phyloP scores from a whole-genome alignment of 2,329 filamentous ascomycete genomes.

The Aquanectria penicillioides region DNA sequence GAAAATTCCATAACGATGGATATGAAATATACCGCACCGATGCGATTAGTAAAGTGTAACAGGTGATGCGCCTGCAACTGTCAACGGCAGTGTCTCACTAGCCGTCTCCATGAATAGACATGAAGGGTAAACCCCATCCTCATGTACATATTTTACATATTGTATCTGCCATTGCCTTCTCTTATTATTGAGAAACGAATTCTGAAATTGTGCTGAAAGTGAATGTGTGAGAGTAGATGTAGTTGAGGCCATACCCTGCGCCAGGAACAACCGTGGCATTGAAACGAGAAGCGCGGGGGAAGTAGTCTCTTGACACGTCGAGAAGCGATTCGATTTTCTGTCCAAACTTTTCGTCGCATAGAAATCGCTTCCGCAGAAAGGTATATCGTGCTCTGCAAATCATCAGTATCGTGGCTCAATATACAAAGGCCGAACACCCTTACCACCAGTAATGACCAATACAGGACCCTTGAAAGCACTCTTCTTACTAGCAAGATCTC shows the following conservation, averaged over 20 bases:
- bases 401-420: neutral
- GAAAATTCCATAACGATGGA: too few relatives aligned
- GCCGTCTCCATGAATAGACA: too few relatives aligned
- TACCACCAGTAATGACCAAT: conserved; percentile 66
- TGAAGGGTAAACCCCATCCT: too few relatives aligned
- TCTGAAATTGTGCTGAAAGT: conserved; percentile 51
- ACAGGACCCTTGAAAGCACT: conserved; percentile 63
- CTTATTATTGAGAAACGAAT: too few relatives aligned
- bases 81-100: too few relatives aligned
- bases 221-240: conserved; percentile 48
- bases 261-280: conserved; percentile 63
- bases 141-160: too few relatives aligned
- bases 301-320: conserved; percentile 51
- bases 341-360: conserved; percentile 51
- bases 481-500: conserved; percentile 44
- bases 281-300: conserved; percentile 59
- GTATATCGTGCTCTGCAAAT: conserved; percentile 55
- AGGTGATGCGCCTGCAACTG: too few relatives aligned
- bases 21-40: too few relatives aligned
- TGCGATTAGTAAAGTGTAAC: too few relatives aligned
- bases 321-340: conserved; percentile 53
- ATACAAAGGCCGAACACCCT: conserved; percentile 25
- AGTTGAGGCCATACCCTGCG: conserved; percentile 62
- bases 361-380: conserved; percentile 73
- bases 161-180: too few relatives aligned